Evolutionary conservation across 164 flowering plant species (phyloP), one percentile per base, ranked within the genome.

Genomic region (Tetrastigma voinierianum): DNA sequence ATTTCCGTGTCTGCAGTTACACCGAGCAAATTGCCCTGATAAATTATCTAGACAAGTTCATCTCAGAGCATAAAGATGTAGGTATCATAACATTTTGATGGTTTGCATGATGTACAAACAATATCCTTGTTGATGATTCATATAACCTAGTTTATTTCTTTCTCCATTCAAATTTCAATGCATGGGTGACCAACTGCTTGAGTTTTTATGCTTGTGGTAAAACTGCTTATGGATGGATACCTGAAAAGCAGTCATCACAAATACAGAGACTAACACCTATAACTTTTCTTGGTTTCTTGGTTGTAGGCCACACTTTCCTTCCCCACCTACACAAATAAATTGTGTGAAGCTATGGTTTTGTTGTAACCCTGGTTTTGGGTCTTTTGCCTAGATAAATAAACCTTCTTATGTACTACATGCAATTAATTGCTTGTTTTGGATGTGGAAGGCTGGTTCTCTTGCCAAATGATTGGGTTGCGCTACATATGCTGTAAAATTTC

Each of bases 1-100:
- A 87, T 73, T 92, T 92, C 70, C 90, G 98, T 1, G 62, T 87
- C 57, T 95, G 97, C 87, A 95, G 93, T 67, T 89, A 92, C 63
- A 87, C 91, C 2, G 98, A 95, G 74, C 98, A 90, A 80, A 81
- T 89, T 82, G 98, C 87, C 11, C 66, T 89, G 67, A 76, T 90
- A 72, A 89, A 90, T 70, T 76, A 92, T 83, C 72, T 95, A 62
- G 96, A 89, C 57, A 89, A 86, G 73, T 95, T 90, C 78, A 78
- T 95, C 66, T 59, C 81, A 32, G 93, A 88, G 73, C 90, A 95
- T 75, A 82, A 78, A 73, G 96, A 95, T 83, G 98, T 95, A 73
- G 72, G 98, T 81, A 69, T 9, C 19, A 18, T 60, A 21, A 55
- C 23, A 32, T 32, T 32, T 32, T 45, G 10, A 24, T 57, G 18